Percentiles rank a stretch among this genome's conserved stretches.
Conservation (phyloP, 2,329 filamentous ascomycete genomes). For the Penicillium vulpinum region DNA sequence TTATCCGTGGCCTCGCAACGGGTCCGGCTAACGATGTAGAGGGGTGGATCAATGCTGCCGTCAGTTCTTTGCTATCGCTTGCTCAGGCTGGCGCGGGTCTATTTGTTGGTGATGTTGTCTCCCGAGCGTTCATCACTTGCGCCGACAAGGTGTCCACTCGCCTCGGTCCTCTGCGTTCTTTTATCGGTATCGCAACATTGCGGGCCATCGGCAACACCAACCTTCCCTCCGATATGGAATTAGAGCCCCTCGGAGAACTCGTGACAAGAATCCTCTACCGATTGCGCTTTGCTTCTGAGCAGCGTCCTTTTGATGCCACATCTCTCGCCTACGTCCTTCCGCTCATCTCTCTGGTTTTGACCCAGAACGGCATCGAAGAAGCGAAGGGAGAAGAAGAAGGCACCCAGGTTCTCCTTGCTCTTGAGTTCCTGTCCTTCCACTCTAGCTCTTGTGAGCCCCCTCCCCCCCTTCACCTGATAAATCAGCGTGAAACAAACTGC, state of each 20-base stretch:
- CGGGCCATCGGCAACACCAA: constrained; percentile 73
- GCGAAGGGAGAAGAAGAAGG: constrained; percentile 72
- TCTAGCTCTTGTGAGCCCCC: constrained; percentile 65
- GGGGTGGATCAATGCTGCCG: constrained; percentile 82
- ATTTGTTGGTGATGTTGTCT: constrained; percentile 76
- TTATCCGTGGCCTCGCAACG: constrained; percentile 76
- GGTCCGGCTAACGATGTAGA: constrained; percentile 88
- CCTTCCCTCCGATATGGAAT: constrained; percentile 68
- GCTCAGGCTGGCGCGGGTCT: constrained; percentile 73
- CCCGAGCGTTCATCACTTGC: constrained; percentile 76
- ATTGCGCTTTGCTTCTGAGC: constrained; percentile 84
- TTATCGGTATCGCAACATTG: constrained; percentile 84
- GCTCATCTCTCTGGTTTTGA: constrained; percentile 74
- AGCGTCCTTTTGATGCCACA: constrained; percentile 86
- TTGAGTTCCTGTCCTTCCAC: constrained; percentile 88
- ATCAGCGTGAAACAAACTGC: neutral
- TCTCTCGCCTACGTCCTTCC: constrained; percentile 87
- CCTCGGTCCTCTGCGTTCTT: constrained; percentile 73
- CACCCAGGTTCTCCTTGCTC: constrained; percentile 81
- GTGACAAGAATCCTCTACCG: constrained; percentile 88
- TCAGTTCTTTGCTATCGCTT: constrained; percentile 71
- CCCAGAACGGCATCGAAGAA: constrained; percentile 71
- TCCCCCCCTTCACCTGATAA: too few species aligned
- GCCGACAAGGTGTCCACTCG: constrained; percentile 72
- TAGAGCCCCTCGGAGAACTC: constrained; percentile 77